Evolutionary conservation across 2,329 filamentous ascomycete species (phyloP).

Genomic region (Lachnellula hyalina): DNA sequence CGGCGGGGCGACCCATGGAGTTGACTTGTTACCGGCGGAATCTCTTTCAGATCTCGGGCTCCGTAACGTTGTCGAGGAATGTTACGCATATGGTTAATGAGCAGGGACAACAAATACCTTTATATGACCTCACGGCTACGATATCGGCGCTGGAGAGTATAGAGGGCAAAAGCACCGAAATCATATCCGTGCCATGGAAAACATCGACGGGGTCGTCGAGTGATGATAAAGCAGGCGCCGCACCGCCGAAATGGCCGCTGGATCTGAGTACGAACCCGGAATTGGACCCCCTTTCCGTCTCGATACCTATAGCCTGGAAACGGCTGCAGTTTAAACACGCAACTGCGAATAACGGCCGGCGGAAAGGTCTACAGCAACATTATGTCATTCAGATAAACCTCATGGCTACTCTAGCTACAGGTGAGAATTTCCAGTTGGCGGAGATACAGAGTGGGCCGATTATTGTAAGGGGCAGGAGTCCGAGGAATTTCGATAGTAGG

Average conservation of each 20-base stretch:
- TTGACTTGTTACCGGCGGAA: slow-evolving; percentile 94
- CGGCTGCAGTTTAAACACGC: slow-evolving; percentile 92
- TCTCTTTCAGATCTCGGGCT: slow-evolving; percentile 89
- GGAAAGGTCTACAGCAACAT: slow-evolving; percentile 92
- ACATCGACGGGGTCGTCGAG: slow-evolving; percentile 35
- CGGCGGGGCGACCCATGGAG: slow-evolving; percentile 59
- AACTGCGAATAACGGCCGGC: slow-evolving; percentile 89
- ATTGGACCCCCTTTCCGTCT: slow-evolving; percentile 74
- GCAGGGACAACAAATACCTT: slow-evolving; percentile 70
- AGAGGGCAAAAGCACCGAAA: slow-evolving; percentile 85
- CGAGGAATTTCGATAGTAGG: slow-evolving; percentile 86
- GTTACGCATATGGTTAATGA: slow-evolving; percentile 69
- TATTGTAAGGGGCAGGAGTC: slow-evolving; percentile 87
- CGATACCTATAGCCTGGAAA: slow-evolving; percentile 87
- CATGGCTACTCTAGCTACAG: slow-evolving; percentile 63
- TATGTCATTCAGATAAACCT: slow-evolving; percentile 86
- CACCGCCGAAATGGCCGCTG: slow-evolving; percentile 50
- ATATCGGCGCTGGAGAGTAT: slow-evolving; percentile 88
- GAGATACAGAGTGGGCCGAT: slow-evolving; percentile 90
- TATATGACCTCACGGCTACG: slow-evolving; percentile 72
- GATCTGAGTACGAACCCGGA: slow-evolving; percentile 56
- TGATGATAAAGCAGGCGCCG: slow-evolving; percentile 38
- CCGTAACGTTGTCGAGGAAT: slow-evolving; percentile 70
- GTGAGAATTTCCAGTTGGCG: slow-evolving; percentile 66
- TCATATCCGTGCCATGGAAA: slow-evolving; percentile 97